Base-by-base conservation (phyloP, 1,284 basidiomycete genomes). In the Coniferiporia sulphurascens region DNA sequence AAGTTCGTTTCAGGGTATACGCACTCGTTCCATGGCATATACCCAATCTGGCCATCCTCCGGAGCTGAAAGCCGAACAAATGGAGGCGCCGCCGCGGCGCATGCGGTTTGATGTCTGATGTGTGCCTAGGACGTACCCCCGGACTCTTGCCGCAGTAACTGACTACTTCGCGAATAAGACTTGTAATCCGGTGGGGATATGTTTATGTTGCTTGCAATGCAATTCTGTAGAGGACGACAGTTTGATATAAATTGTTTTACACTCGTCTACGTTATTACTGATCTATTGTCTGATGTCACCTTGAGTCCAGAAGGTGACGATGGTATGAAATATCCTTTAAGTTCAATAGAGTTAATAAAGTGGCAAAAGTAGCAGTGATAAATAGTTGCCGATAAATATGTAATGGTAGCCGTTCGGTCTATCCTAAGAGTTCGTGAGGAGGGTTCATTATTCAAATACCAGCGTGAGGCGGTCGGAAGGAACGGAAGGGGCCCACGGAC, bases 371-470 rank as follows among this genome's bases (percentile, higher is more conserved):
- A 13, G 44, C 13, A 27, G 6, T 19, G 41, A 55, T 55, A 55
- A 55, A 55, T 48, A 55, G 4, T 1, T 55, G 44, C 17, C 44
- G n/a, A 17, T 55, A 15, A 38, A 44, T 22, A 43, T n/a, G 43
- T 48, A 34, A 15, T 55, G 21, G 44, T 27, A 43, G 21, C 13
- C 38, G 38, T 2, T 52, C 19, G 34, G 36, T 19, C 34, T 36
- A 36, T 38, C 45, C 34, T 48, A 27, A 38, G 27, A 9, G 22
- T 12, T 56, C 54, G 17, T 56, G 48, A 56, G 32, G 54, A 56
- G 35, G 27, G 54, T 48, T 41, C 38, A 41, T 15, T 41, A 41
- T n/a, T 46, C n/a, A 32, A 32, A 56, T 56, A 45, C 45, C 45
- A 36, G 54, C 54, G 48, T 55, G 32, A 2, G 21, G 8, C 43